Evolutionary conservation across 2,329 filamentous ascomycete genomes (phyloP), one percentile per base, ranked within the genome.

Genomic region (Cordyceps farinosa): DNA sequence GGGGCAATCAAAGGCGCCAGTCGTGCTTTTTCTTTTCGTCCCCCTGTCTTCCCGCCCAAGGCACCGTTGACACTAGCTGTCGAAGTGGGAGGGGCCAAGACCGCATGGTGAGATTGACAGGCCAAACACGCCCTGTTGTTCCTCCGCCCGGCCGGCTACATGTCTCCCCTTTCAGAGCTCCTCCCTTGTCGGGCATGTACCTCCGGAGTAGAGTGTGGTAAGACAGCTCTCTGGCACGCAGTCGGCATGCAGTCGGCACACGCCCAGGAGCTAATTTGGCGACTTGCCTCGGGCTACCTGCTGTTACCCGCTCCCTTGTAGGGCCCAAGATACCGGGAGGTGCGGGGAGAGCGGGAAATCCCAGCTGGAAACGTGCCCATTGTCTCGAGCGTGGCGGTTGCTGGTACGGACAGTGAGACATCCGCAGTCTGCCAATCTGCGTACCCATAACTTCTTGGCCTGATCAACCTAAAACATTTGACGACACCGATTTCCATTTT

Each of bases 1-100:
- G 29, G 10, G 34, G 51, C 32, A 53, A n/a, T 17, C 22, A 29
- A 56, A 32, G 13, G 27, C 29, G 29, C 29, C 38, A 15, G 38
- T 29, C 34, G 11, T 38, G 10, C 8, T 10, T 54, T 34, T n/a
- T 45, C n/a, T 22, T n/a, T 32, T 11, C 40, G 17, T 45, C 53
- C 45, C 29, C 53, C 53, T 15, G 15, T 8, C 52, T 45, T 34
- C 40, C 6, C 17, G 40, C 32, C 27, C 27, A 50, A 38, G 45
- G n/a, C 44, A n/a, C 44, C 55, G 44, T 58, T 58, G 44, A 38
- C 32, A 38, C 32, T 58, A 57, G 42, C 42, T 10, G 42, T 38
- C 17, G 11, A 29, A 47, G 44, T 34, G 42, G 30, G 11, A 47
- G 29, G 30, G n/a, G 44, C 55, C 32, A 50, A 50, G 13, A 42